Evolutionary conservation across 164 flowering plant species (phyloP), one percentile per base, ranked within the genome.

Genomic region (Dillenia suffruticosa): DNA sequence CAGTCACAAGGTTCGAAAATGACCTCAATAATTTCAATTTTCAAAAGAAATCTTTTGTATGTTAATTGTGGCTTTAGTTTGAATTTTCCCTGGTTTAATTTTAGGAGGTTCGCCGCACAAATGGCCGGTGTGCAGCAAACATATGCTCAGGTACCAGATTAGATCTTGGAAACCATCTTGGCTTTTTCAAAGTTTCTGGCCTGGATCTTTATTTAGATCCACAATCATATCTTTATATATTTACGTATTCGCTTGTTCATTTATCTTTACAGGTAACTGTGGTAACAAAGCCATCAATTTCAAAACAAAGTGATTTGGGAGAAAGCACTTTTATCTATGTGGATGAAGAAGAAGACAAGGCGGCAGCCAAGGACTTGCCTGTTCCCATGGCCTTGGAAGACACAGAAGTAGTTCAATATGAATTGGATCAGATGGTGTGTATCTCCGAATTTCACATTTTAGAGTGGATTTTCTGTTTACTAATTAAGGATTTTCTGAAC

Each of bases 311-410:
- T 32, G 40, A 32, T 32, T 32, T 32, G 40, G 7, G 40, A 32
- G 40, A 68, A 44, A 65, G 48, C 60, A 16, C 74, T 53, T 67
- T 45, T 54, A 71, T 52, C 8, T 76, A 61, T 56, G 83, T 72
- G 56, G 76, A 72, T 49, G 83, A 83, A 60, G 77, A 44, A 56
- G 85, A 75, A 45, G 74, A 72, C 24, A 9, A 51, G 50, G 55
- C 61, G 62, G 61, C 74, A 10, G 49, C 57, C 5, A 43, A 43
- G 49, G 80, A 81, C 59, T 69, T 63, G 2, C 81, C 84, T 7
- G 78, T 48, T 17, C 89, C 87, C 26, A 84, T 84, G 89, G 70
- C 68, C 8, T 54, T 81, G 57, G 87, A 82, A 48, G 66, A 74
- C 52, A 17, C 79, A 48, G 79, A 72, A 64, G 50, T 51, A 48